phyloP scores from a whole-genome alignment of 768 basidiomycete genomes.

The Tylopilus felleus region DNA sequence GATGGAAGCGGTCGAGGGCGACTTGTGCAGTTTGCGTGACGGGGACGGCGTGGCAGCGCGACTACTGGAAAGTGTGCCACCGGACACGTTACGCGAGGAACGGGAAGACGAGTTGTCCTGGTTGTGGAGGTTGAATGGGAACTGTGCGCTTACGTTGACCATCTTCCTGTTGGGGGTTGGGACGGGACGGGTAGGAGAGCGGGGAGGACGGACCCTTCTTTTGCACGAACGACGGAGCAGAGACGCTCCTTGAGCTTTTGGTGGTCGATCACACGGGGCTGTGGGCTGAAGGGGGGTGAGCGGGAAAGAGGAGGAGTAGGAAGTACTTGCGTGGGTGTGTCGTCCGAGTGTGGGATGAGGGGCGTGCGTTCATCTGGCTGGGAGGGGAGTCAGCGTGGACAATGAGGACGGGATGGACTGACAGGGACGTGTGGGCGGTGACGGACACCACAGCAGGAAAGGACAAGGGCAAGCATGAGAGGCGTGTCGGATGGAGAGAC shows the following conservation, averaged over 20 bases:
- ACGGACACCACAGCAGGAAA: conserved; percentile 29
- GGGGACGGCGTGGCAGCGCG: conserved; percentile 23
- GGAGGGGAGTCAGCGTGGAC: not conserved
- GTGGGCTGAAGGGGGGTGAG: conserved; percentile 18
- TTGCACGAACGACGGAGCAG: conserved; percentile 53
- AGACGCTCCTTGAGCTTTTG: conserved; percentile 50
- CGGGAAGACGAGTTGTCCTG: conserved; percentile 18
- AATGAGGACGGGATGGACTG: not conserved
- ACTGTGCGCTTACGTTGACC: conserved; percentile 61
- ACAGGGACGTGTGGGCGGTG: conserved; percentile 19
- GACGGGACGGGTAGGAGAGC: not conserved
- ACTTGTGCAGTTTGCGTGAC: conserved; percentile 16
- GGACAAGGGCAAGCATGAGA: conserved; percentile 30
- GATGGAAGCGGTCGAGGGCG: conserved; percentile 22
- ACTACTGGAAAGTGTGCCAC: conserved; percentile 23
- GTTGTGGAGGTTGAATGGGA: conserved; percentile 57
- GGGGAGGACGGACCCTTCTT: conserved; percentile 49
- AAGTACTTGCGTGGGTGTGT: conserved; percentile 23
- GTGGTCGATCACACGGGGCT: conserved; percentile 42
- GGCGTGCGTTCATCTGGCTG: conserved; percentile 25
- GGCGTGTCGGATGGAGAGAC: not conserved
- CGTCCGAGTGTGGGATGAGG: conserved; percentile 28
- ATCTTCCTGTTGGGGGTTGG: conserved; percentile 48
- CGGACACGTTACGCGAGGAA: conserved; percentile 35
- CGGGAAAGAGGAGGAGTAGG: not conserved